These are phyloP conservation scores for Rhizophora apiculata DNA, from an alignment of 345 rosid genomes.

Conservation along the genomic window DNA sequence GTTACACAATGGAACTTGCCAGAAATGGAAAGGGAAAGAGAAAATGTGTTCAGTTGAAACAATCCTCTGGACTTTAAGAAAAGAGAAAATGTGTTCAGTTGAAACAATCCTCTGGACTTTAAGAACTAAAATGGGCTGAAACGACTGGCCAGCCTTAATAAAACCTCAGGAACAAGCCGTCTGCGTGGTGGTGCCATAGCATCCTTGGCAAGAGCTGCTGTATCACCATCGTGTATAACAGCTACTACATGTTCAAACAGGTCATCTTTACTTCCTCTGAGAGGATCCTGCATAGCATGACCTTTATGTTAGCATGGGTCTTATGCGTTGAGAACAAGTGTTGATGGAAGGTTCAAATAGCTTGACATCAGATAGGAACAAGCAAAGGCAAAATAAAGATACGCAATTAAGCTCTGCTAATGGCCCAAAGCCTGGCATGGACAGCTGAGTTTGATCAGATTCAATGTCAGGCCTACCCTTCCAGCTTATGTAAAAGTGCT, in stretches of 20 bases:
- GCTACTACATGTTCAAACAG: slow-evolving; percentile 25
- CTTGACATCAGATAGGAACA: neutral
- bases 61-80: too few species aligned
- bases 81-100: neutral
- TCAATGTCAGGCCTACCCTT: neutral
- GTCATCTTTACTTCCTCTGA: slow-evolving; percentile 33
- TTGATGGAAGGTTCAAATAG: neutral
- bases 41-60: too few species aligned
- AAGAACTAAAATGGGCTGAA: slow-evolving; percentile 29
- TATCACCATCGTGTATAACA: slow-evolving; percentile 24
- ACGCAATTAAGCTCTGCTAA: neutral
- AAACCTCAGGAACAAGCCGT: slow-evolving; percentile 29
- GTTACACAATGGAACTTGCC: neutral
- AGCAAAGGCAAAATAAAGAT: neutral
- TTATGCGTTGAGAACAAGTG: neutral
- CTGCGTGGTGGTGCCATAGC: slow-evolving; percentile 25
- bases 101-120: neutral
- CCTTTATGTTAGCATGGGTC: neutral
- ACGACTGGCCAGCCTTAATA: slow-evolving; percentile 25
- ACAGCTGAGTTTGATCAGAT: neutral
- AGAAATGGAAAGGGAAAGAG: neutral
- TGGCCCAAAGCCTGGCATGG: neutral
- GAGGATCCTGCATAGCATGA: slow-evolving; percentile 26
- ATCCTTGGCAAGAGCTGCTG: slow-evolving; percentile 29
- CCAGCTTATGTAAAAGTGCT: too few species aligned